Base-by-base conservation (phyloP, 2,329 filamentous ascomycete genomes). In the Aspergillus texensis region DNA sequence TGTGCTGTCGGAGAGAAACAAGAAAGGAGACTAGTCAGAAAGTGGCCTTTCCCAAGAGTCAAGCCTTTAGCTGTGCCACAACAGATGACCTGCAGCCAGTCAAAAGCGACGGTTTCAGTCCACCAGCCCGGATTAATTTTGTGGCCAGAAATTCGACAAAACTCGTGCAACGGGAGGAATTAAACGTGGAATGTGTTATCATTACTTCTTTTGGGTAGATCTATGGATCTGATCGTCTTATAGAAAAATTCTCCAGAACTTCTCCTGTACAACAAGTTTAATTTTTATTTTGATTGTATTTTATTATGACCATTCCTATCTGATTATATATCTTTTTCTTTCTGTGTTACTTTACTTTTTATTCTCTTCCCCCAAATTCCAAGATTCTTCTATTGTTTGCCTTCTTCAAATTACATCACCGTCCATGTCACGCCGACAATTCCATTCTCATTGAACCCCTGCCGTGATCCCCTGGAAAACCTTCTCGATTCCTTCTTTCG, bases 371-470 rank as follows among this genome's bases (percentile, higher is more conserved):
- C 26, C 19, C 5, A 21, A 8, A 24, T 30, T 46, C 4, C 43
- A 46, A 24, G 52, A 54, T 36, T 24, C 12, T 36, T 19, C 9
- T 19, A 14, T 52, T 32, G 26, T 32, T 24, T 34, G 12, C 9
- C 28, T 32, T 56, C 36, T 32, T 41, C 34, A 28, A 19, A 46
- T 60, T 56, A 60, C 48, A 56, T 60, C 58, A 60, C 58, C n/a
- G 28, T 53, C 26, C 5, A 43, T 6, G 55, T 39, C 48, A 54
- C 24, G 16, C 32, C 32, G n/a, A 56, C 36, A 56, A 36, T 60
- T 46, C 24, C n/a, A 60, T 56, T 60, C 45, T 60, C 26, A 26
- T 56, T 30, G 46, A 54, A n/a, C 30, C 19, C 52, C 52, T 54
- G 19, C 30, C 52, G 30, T 36, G 52, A 54, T 19, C 12, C 19